phyloP scores from a whole-genome alignment of 2,329 filamentous ascomycete species.

The Cercospora nicotianae region DNA sequence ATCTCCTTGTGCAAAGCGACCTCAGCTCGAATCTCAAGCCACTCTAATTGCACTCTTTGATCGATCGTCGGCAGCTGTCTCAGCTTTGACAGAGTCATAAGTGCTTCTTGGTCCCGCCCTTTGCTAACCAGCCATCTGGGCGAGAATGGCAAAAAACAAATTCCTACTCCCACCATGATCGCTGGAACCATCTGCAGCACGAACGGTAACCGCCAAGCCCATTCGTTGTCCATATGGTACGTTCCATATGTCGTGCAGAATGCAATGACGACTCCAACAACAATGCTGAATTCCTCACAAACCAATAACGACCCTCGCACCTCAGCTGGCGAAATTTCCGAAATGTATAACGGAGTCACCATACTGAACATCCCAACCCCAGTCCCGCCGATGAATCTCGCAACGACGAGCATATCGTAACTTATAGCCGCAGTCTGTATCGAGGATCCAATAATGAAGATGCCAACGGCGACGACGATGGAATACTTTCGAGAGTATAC shows the following conservation, averaged over 20 bases:
- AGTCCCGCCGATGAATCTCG: constrained; percentile 37
- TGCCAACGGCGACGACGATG: constrained; percentile 41
- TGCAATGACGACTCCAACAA: constrained; percentile 51
- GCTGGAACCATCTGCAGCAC: constrained; percentile 47
- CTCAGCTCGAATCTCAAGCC: constrained; percentile 55
- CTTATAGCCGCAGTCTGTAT: constrained; percentile 39
- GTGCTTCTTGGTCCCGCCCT: constrained; percentile 36
- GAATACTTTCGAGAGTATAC: constrained; percentile 48
- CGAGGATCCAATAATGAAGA: constrained; percentile 50
- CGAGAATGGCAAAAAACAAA: constrained; percentile 39
- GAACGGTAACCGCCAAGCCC: constrained; percentile 52
- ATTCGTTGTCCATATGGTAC: constrained; percentile 49
- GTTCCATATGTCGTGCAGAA: constrained; percentile 59
- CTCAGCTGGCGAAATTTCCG: constrained; percentile 71
- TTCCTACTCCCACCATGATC: constrained; percentile 35
- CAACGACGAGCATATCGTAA: constrained; percentile 37
- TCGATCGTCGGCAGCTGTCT: constrained; percentile 50
- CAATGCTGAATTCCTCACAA: constrained; percentile 50
- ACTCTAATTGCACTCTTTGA: constrained; percentile 54
- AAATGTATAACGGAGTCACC: constrained; percentile 64
- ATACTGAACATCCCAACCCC: constrained; percentile 38
- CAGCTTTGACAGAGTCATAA: constrained; percentile 34
- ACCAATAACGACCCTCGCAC: constrained; percentile 49
- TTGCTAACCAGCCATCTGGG: constrained; percentile 39
- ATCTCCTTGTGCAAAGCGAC: constrained; percentile 53